These are phyloP conservation scores for Begonia peltatifolia DNA, from an alignment of 306 rosid species.

Conservation along the genomic window DNA sequence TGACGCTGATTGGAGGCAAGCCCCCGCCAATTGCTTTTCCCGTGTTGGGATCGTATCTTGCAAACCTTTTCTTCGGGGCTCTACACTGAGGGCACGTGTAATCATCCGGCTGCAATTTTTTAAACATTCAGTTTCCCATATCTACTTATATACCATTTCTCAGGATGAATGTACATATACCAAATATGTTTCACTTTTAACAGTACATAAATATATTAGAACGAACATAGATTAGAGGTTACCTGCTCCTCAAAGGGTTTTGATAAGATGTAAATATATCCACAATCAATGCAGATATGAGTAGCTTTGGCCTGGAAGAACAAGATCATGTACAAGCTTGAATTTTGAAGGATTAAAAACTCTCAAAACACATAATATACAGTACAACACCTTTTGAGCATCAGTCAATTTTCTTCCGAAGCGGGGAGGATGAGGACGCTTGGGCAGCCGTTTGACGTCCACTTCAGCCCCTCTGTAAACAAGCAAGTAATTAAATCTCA, in stretches of 20 bases:
- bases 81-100: slow-evolving; percentile 79
- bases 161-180: not conserved
- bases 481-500: too few species aligned
- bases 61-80: slow-evolving; percentile 93
- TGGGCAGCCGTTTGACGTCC: slow-evolving; percentile 70
- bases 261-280: slow-evolving; percentile 63
- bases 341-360: not conserved
- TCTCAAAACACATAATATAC: too few species aligned
- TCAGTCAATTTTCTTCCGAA: slow-evolving; percentile 80
- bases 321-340: not conserved
- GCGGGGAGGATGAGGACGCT: slow-evolving; percentile 90
- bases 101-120: slow-evolving; percentile 41
- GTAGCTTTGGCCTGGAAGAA: slow-evolving; percentile 88
- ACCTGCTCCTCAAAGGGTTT: slow-evolving; percentile 92
- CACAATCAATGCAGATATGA: slow-evolving; percentile 91
- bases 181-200: too few species aligned
- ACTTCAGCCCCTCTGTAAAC: slow-evolving; percentile 61
- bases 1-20: slow-evolving; percentile 88
- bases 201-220: not conserved
- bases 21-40: slow-evolving; percentile 78
- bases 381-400: slow-evolving; percentile 40
- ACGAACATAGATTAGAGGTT: not conserved
- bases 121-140: not conserved
- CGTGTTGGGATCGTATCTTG: slow-evolving; percentile 61
- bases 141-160: not conserved